A percentile compares a stretch with the other conserved stretches of the same genome.
phyloP scores from a whole-genome alignment of 495 filamentous ascomycete species.

The Xylaria longipes region DNA sequence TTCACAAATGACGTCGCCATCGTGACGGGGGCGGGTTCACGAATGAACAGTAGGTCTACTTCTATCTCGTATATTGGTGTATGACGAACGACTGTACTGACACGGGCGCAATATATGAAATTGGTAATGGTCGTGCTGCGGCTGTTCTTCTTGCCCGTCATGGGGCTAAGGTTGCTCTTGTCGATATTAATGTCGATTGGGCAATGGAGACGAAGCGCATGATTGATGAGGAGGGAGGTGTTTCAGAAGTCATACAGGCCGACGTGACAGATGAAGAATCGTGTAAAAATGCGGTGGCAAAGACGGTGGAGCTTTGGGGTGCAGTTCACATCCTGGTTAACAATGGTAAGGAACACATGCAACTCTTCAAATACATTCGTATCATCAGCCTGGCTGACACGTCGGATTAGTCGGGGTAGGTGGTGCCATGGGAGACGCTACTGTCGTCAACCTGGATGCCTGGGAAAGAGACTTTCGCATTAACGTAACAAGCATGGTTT shows the following conservation, averaged over 20 bases:
- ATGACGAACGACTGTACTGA: not conserved
- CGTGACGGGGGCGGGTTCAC: constrained; percentile 23
- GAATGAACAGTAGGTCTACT: constrained; percentile 22
- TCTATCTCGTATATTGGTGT: not conserved
- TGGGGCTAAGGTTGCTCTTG: constrained; percentile 15
- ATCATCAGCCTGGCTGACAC: not conserved
- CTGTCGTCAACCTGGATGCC: constrained; percentile 9
- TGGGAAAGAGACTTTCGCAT: constrained; percentile 20
- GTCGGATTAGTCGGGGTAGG: not conserved
- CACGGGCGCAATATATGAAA: constrained; percentile 4
- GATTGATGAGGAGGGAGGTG: constrained; percentile 32
- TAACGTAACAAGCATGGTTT: constrained; percentile 22
- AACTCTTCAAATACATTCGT: not conserved
- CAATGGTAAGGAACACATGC: constrained; percentile 26
- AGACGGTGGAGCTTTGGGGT: constrained; percentile 35
- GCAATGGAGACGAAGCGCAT: constrained; percentile 22
- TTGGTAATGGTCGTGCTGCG: constrained; percentile 21
- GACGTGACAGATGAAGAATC: constrained; percentile 40
- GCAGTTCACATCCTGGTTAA: constrained; percentile 39
- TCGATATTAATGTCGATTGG: constrained; percentile 19
- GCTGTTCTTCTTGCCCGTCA: constrained; percentile 24
- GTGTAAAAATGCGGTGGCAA: constrained; percentile 33
- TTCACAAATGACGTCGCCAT: constrained; percentile 20
- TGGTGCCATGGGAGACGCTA: constrained; percentile 15
- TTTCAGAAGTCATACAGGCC: constrained; percentile 38